Evolutionary conservation across 2,329 filamentous ascomycete species (phyloP), one percentile per base, ranked within the genome.

Genomic region (Neofusicoccum sp.): DNA sequence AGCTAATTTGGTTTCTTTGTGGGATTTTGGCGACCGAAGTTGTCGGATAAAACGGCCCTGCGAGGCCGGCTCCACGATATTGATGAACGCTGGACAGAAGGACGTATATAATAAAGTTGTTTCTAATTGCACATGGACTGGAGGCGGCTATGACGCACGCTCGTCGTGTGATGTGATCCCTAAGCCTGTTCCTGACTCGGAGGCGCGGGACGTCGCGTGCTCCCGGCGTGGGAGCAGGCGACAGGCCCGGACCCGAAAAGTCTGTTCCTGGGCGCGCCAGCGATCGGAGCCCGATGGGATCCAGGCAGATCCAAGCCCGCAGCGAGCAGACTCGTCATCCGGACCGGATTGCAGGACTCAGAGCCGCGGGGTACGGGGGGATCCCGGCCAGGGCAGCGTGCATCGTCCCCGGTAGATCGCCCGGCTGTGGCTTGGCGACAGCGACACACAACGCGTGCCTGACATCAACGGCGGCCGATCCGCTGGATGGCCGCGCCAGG

Each of bases 361-460:
- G 28, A 9, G 33, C 14, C 28, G 48, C 33, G 48, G 48, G 48
- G 20, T 16, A 28, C 26, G 31, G 51, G 51, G 51, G 51, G 43
- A 43, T 20, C 51, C 51, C 12, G 51, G 51, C 24, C 51, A 33
- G 28, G 28, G 28, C n/a, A 43, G 51, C 51, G 51, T 43, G 51
- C 51, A 34, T 56, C 34, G 49, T 53, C 51, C 57, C 57, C 57
- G 57, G 36, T 51, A 43, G 57, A 60, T 60, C 57, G 45, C 20
- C 57, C 45, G 57, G 57, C 45, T 33, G 45, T 60, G 57, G 57
- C 57, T 60, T 60, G 57, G 57, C 57, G 45, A 49, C 44, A 31
- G 26, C 12, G 40, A 44, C 38, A 30, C 53, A 44, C 33, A 45
- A 40, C 41, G 34, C 28, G 40, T 34, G 40, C 41, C 24, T 58